phyloP scores from a whole-genome alignment of 352 stramenopile species.

The Blastocystis sp. region DNA sequence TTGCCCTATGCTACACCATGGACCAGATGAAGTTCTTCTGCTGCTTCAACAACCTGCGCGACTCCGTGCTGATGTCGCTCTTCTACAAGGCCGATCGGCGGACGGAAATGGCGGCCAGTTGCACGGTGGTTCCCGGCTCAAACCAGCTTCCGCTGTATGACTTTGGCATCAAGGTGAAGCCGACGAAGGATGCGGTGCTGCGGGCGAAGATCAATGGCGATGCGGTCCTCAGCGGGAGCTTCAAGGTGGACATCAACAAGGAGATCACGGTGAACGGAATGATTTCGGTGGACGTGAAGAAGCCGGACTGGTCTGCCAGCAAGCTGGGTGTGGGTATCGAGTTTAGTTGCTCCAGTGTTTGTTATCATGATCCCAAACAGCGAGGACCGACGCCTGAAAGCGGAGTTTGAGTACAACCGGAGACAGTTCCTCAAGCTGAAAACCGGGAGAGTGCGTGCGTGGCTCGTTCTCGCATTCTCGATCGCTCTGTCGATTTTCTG shows the following conservation, averaged over 20 bases:
- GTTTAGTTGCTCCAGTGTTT: constrained; percentile 12
- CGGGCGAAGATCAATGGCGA: constrained; percentile 11
- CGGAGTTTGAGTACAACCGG: constrained; percentile 56
- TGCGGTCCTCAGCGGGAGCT: background rate
- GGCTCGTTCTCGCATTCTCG: background rate
- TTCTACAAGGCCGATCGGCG: constrained; percentile 5
- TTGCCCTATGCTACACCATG: background rate
- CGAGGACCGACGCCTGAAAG: constrained; percentile 26
- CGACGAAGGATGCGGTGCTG: background rate
- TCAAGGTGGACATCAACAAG: constrained; percentile 1
- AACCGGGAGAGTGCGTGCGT: constrained; percentile 13
- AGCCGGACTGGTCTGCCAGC: background rate
- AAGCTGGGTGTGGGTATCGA: constrained; percentile 47
- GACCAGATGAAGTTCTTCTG: constrained; percentile 13
- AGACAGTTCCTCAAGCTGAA: constrained; percentile 8
- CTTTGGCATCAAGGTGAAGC: background rate
- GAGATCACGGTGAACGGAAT: constrained; percentile 11
- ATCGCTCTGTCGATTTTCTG: constrained; percentile 3
- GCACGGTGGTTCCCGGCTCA: background rate
- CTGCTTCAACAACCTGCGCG: background rate
- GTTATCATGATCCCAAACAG: constrained; percentile 62
- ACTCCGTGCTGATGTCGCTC: background rate
- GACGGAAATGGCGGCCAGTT: background rate
- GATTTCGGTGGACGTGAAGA: constrained; percentile 19
- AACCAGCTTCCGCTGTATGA: background rate